Base-by-base conservation (phyloP, 2,329 filamentous ascomycete species). In the Fusarium concolor region DNA sequence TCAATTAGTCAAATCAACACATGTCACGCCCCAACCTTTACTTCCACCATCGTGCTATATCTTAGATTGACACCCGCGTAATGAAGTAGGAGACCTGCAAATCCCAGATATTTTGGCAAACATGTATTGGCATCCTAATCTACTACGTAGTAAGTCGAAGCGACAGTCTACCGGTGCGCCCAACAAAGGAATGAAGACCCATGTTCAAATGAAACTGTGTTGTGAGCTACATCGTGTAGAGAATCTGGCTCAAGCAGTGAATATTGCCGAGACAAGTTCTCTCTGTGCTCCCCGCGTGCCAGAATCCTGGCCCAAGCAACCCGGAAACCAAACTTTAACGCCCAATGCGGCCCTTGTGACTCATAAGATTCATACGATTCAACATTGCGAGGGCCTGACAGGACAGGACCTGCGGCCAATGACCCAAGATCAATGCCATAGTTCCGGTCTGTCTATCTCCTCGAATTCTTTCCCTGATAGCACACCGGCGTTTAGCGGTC, bases 401-500 rank as follows among this genome's bases (percentile, higher is more conserved):
- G 28, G 24, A 46, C 20, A 44, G 59, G 24, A 42, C 35, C 51
- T 59, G 18, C 44, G 28, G 41, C 22, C 26, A 45, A 39, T 37
- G 29, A 37, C 29, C 39, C 14, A 39, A 42, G 35, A 53, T 41
- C 44, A 37, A 31, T 37, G 17, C 29, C 50, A 51, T 11, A 42
- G 22, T 12, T 18, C 24, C 18, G 28, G 44, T 26, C 52, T 51
- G 35, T 41, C n/a, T 43, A n/a, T 54, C 33, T 46, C 54, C 37
- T 20, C 41, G 15, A 45, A 17, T 28, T 46, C 29, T 46, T 54
- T 41, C 53, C 38, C 14, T 43, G 22, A 42, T 10, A 28, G 45
- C 43, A 29, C 22, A 59, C 18, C 41, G 22, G n/a, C 14, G 28
- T 44, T 85, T 86, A 92, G 74, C 90, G 89, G 73, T 96, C 92